Evolutionary conservation across 345 rosid species (phyloP).

Genomic region (Rhizophora apiculata): DNA sequence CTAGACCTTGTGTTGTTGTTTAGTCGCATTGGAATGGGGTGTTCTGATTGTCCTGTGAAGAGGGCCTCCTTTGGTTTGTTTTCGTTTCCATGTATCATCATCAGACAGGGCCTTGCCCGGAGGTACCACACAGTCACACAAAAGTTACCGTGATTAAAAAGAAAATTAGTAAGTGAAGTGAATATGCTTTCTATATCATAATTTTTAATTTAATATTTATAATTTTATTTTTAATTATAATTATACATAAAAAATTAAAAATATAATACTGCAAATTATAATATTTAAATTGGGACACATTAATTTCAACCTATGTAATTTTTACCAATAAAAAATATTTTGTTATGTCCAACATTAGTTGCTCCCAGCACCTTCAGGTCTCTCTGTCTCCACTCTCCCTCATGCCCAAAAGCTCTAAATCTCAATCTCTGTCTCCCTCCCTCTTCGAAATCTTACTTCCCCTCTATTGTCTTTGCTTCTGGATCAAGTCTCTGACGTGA

Average conservation of each 20-base stretch:
- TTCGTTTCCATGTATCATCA: neutral
- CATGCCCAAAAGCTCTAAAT: neutral
- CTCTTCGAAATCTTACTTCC: neutral
- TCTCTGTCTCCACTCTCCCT: conserved; percentile 4
- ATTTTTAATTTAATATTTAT: too few relatives aligned
- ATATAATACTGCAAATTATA: too few relatives aligned
- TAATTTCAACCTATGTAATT: too few relatives aligned
- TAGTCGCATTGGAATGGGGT: too few relatives aligned
- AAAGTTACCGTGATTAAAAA: neutral
- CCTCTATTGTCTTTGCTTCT: conserved; percentile 22
- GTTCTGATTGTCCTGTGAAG: neutral
- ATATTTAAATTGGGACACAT: too few relatives aligned
- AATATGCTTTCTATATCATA: too few relatives aligned
- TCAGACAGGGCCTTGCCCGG: neutral
- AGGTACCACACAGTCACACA: conserved; percentile 33
- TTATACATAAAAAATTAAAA: too few relatives aligned
- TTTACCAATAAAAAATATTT: neutral
- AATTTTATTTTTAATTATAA: too few relatives aligned
- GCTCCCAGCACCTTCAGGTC: conserved; percentile 19
- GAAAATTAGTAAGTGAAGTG: too few relatives aligned
- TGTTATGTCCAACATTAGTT: conserved; percentile 29
- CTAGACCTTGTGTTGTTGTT: too few relatives aligned
- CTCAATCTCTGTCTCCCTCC: neutral
- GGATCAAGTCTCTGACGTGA: conserved; percentile 13
- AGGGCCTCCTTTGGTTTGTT: conserved; percentile 2